phyloP scores from a whole-genome alignment of 2,329 filamentous ascomycete species.

The Epichloe hybrida region DNA sequence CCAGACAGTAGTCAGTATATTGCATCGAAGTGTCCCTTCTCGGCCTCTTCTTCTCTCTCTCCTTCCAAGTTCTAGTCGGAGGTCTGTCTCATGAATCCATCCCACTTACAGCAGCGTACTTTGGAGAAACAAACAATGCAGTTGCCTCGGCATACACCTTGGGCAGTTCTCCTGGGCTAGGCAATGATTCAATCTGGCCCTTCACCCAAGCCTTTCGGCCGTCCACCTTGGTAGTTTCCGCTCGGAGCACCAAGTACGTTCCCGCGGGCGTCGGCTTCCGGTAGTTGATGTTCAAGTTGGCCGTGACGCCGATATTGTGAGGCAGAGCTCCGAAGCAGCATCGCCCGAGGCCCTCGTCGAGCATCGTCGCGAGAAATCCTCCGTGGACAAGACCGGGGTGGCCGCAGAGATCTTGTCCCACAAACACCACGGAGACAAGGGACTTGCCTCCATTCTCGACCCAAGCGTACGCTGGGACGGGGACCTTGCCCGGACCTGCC shows the following conservation, averaged over 20 bases:
- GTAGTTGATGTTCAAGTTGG: constrained; percentile 74
- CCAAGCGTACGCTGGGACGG: constrained; percentile 71
- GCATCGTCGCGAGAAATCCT: constrained; percentile 76
- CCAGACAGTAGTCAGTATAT: not conserved
- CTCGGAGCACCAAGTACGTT: constrained; percentile 63
- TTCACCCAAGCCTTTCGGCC: constrained; percentile 92
- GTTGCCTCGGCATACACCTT: constrained; percentile 67
- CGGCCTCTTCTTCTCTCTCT: not conserved
- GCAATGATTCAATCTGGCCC: constrained; percentile 71
- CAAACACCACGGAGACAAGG: constrained; percentile 59
- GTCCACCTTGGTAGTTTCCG: constrained; percentile 72
- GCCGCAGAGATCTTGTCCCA: constrained; percentile 71
- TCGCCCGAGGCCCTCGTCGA: constrained; percentile 79
- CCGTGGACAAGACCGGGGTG: constrained; percentile 88
- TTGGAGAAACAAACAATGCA: constrained; percentile 80
- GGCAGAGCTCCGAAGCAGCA: constrained; percentile 83
- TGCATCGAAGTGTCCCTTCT: not conserved
- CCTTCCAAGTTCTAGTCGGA: not conserved
- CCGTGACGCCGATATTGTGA: constrained; percentile 75
- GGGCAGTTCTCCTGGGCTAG: constrained; percentile 44
- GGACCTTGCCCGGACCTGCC: constrained; percentile 59
- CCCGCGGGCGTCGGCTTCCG: constrained; percentile 64
- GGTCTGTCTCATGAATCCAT: not conserved
- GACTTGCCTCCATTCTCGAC: constrained; percentile 55
- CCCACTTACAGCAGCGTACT: constrained; percentile 56